A percentile compares a stretch with the other conserved stretches of the same genome.
phyloP scores from a whole-genome alignment of 495 filamentous ascomycete genomes.

The Copromyces sp. region DNA sequence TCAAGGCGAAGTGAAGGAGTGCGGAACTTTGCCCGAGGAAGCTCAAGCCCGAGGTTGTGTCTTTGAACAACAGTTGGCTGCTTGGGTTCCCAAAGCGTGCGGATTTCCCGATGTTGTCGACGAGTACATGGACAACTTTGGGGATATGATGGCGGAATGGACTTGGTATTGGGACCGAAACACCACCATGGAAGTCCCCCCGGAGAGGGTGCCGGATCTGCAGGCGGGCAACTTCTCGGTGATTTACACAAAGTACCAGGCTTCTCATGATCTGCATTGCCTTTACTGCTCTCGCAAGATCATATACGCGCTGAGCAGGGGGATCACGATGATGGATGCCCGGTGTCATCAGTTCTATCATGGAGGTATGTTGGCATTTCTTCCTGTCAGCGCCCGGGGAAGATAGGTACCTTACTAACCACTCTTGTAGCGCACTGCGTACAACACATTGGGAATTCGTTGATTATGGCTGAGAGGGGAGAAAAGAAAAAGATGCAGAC shows the following conservation, averaged over 20 bases:
- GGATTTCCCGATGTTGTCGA: neutral
- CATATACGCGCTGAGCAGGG: neutral
- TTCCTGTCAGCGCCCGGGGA: neutral
- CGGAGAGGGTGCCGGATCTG: neutral
- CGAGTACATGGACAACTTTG: neutral
- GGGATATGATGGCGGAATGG: neutral
- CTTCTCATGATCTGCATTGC: neutral
- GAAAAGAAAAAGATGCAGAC: neutral
- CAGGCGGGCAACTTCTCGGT: neutral
- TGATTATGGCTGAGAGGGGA: neutral
- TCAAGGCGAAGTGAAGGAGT: neutral
- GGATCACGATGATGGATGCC: neutral
- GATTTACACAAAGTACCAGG: neutral
- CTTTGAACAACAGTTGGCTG: neutral
- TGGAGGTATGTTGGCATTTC: neutral
- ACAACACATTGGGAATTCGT: neutral
- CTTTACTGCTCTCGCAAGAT: neutral
- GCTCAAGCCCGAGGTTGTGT: neutral
- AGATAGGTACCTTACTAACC: neutral
- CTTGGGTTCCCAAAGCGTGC: neutral
- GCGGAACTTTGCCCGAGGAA: neutral
- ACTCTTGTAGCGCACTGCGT: neutral
- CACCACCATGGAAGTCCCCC: neutral
- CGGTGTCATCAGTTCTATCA: neutral
- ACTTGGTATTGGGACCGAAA: neutral